Evolutionary conservation across 2,329 filamentous ascomycete genomes (phyloP), one percentile per base, ranked within the genome.

Genomic region (Peltaster fructicola): DNA sequence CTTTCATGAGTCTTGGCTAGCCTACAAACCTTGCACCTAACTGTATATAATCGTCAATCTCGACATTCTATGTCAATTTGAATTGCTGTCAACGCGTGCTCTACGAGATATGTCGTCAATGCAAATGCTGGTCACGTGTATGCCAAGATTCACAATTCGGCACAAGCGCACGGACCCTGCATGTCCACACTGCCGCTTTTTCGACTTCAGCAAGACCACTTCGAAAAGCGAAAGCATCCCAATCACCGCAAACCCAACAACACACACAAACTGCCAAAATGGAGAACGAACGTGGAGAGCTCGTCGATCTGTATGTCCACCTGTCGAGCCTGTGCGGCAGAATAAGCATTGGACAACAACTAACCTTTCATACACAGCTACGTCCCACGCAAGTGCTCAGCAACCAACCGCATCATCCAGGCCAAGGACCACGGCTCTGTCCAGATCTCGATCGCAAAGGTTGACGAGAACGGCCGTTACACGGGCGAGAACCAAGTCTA

Each of bases 251-350:
- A 15, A 17, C 17, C 15, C 11, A 11, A 20, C 8, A 4, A 20
- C 16, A 19, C 23, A 19, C 15, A 22, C 12, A 22, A 18, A 25
- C 23, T 24, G 27, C 22, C 20, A 30, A 22, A 64, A 98, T 95
- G 88, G 88, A 98, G 73, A 98, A 98, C 82, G 88, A 95, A 70
- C 82, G 82, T 67, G 85, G 85, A 68, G 82, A 95, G 65, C 84
- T 93, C 66, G 88, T 95, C 61, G 85, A 95, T 68, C 82, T 92
- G 81, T 92, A 74, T 63, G 75, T 62, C 30, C 31, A 37, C 41
- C 27, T 21, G 28, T 12, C 21, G 27, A 14, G 27, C 19, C 15
- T 12, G 15, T n/a, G n/a, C n/a, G n/a, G n/a, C n/a, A n/a, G n/a
- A n/a, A n/a, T n/a, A n/a, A n/a, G n/a, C n/a, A n/a, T n/a, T n/a